Conservation (phyloP, 1,284 basidiomycete genomes). For the Marasmius sp. region DNA sequence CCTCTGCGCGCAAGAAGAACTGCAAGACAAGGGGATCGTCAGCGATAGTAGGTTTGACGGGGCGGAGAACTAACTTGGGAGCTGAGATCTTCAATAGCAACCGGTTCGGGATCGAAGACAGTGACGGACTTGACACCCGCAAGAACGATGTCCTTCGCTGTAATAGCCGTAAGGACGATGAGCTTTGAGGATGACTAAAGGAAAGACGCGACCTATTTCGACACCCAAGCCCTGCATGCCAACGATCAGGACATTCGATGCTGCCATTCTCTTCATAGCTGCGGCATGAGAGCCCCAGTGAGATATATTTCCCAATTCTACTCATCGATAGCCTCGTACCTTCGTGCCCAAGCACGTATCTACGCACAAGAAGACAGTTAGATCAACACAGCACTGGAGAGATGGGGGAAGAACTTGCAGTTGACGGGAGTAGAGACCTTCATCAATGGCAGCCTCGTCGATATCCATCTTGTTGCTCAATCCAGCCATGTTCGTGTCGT, state of each 20-base stretch:
- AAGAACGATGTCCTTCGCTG: slow-evolving; percentile 94
- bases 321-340: slow-evolving; percentile 46
- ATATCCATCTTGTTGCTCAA: slow-evolving; percentile 71
- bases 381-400: slow-evolving; percentile 9
- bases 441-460: slow-evolving; percentile 83
- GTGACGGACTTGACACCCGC: slow-evolving; percentile 99
- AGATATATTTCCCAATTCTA: not conserved
- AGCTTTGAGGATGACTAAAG: slow-evolving; percentile 4
- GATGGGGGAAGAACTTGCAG: slow-evolving; percentile 58
- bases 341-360: slow-evolving; percentile 96
- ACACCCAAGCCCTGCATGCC: slow-evolving; percentile 93
- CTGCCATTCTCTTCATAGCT: slow-evolving; percentile 99
- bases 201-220: slow-evolving; percentile 78
- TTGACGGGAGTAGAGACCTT: slow-evolving; percentile 95
- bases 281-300: not conserved
- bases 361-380: slow-evolving; percentile 34
- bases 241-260: slow-evolving; percentile 93
- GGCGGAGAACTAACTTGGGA: slow-evolving; percentile 67
- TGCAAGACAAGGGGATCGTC: slow-evolving; percentile 30
- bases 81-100: slow-evolving; percentile 86
- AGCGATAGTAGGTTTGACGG: slow-evolving; percentile 5
- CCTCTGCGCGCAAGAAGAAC: slow-evolving; percentile 93
- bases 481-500: slow-evolving; percentile 45
- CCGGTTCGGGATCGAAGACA: slow-evolving; percentile 90
- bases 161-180: slow-evolving; percentile 8